These are phyloP conservation scores for Pachyrhizus erosus DNA, from an alignment of 306 rosid species.

Conservation along the genomic window DNA sequence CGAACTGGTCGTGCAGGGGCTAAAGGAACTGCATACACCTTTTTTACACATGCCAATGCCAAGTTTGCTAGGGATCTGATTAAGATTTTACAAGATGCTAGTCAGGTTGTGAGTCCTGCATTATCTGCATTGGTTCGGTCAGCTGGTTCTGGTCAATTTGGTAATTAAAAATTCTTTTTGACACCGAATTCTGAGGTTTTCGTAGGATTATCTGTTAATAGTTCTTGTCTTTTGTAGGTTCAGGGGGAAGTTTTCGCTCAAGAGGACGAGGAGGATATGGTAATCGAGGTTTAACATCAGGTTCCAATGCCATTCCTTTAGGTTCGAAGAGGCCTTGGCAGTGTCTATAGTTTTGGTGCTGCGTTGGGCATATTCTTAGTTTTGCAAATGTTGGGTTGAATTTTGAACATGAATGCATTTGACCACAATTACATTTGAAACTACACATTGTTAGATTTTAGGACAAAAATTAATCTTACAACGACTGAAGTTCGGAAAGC, in stretches of 20 bases:
- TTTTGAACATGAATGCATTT: neutral
- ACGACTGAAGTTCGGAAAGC: constrained; percentile 16
- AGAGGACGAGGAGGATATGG: constrained; percentile 89
- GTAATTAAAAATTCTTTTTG: constrained; percentile 45
- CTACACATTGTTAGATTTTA: constrained; percentile 33
- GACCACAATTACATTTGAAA: constrained; percentile 26
- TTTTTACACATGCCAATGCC: constrained; percentile 80
- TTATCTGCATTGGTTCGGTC: constrained; percentile 68
- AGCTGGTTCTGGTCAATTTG: constrained; percentile 65
- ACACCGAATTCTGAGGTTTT: neutral
- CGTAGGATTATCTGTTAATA: constrained; percentile 10
- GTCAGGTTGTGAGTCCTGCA: constrained; percentile 75
- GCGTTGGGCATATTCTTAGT: constrained; percentile 10
- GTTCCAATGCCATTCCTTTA: constrained; percentile 76
- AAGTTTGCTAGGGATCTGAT: constrained; percentile 76
- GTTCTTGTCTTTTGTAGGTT: constrained; percentile 50
- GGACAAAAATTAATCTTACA: constrained; percentile 34
- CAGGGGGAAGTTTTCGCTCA: constrained; percentile 72
- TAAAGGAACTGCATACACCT: constrained; percentile 86
- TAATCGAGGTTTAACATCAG: constrained; percentile 65
- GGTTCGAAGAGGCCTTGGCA: constrained; percentile 76
- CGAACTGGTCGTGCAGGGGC: constrained; percentile 99
- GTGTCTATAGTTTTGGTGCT: constrained; percentile 12
- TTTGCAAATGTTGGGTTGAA: neutral
- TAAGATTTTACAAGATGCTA: constrained; percentile 86